These are phyloP conservation scores for Boletus nobilissimus DNA, from an alignment of 1,284 basidiomycete genomes.

Conservation along the genomic window DNA sequence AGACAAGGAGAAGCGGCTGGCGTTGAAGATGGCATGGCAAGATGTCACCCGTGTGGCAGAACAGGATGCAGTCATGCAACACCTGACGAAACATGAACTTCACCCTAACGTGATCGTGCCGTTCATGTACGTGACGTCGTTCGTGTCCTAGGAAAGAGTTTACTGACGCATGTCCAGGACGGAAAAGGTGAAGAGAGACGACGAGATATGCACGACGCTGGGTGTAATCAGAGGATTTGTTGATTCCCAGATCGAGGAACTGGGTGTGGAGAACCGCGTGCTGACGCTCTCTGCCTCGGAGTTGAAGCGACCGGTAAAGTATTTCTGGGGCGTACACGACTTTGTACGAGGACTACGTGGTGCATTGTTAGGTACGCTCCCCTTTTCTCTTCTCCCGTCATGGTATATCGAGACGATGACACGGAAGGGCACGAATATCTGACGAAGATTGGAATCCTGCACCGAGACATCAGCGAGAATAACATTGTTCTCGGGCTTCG, in stretches of 20 bases:
- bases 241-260: not conserved
- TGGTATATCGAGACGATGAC: not conserved
- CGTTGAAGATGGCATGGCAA: constrained; percentile 32
- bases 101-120: constrained; percentile 19
- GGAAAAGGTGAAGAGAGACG: not conserved
- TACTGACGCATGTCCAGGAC: not conserved
- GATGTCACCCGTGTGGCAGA: constrained; percentile 10
- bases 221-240: constrained; percentile 11
- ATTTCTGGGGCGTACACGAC: constrained; percentile 34
- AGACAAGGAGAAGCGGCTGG: not conserved
- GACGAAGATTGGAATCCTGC: constrained; percentile 22
- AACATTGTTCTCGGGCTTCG: constrained; percentile 27
- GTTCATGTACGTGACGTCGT: constrained; percentile 5
- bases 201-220: constrained; percentile 16
- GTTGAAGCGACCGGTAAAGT: constrained; percentile 19
- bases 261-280: constrained; percentile 7
- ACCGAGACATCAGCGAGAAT: constrained; percentile 38
- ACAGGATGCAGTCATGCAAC: constrained; percentile 4
- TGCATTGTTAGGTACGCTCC: constrained; percentile 19
- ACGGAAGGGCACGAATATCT: constrained; percentile 33
- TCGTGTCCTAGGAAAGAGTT: accelerated
- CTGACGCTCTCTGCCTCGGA: not conserved
- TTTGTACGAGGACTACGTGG: constrained; percentile 30
- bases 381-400: too few species aligned
- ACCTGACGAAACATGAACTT: not conserved